Base-by-base conservation (phyloP, 2,329 filamentous ascomycete species). In the Trichoderma aggressivum region DNA sequence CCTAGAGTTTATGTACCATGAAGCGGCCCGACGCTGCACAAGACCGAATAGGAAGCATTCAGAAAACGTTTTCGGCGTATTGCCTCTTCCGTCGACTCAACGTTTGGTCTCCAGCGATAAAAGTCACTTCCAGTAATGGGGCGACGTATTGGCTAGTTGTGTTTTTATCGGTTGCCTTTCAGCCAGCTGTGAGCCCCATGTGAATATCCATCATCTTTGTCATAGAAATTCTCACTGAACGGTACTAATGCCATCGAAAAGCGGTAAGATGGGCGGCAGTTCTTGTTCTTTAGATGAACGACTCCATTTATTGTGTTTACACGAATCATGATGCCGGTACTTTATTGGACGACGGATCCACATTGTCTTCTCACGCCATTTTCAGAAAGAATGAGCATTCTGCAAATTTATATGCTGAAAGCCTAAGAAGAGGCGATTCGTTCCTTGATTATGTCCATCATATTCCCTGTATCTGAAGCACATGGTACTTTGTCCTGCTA, bases 301-400 rank as follows among this genome's bases (percentile, higher is more conserved):
- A 64, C 39, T 64, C 61, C 61, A 64, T 64, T 50, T 24, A 53
- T 21, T 4, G 8, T 5, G 10, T 26, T 28, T n/a, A 65, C 63
- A 55, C 11, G 63, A 55, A 7, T 56, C 50, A 36, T 65, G 47
- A 36, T 65, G 47, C 16, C 21, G 8, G 28, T n/a, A 18, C 53
- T 18, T 28, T 10, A 68, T 60, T 68, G 65, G 65, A 24, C 28
- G 21, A 12, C 14, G 24, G 65, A 50, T 59, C 56, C 67, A 50
- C 58, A 55, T 39, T n/a, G 18, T 39, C 28, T 30, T 39, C 67
- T 70, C 59, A 56, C 67, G 67, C 67, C 67, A 70, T 70, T 63
- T 64, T 18, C 32, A 53, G 18, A 39, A 14, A 70, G 67, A 70
- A 70, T 70, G 59, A 70, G 67, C 59, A 70, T 39, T 39, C 11